Conservation (phyloP, 345 rosid species). For the Linum lewisii region DNA sequence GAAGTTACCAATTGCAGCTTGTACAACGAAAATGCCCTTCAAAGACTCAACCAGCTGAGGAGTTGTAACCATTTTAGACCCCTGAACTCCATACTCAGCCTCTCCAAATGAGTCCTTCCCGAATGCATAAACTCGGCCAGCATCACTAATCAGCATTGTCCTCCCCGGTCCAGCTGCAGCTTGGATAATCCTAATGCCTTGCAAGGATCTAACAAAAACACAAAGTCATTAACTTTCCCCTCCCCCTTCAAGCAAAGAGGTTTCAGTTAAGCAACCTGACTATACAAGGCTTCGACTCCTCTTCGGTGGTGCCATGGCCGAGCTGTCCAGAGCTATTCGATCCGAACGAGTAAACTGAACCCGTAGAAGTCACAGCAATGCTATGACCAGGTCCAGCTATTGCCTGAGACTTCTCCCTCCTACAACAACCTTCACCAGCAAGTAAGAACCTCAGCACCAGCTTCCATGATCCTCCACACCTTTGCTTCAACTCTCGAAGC, state of each 20-base stretch:
- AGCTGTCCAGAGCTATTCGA: constrained; percentile 81
- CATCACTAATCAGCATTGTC: constrained; percentile 89
- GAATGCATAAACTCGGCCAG: constrained; percentile 73
- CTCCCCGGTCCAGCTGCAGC: constrained; percentile 81
- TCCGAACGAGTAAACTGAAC: constrained; percentile 80
- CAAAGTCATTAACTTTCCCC: constrained; percentile 24
- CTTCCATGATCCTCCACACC: constrained; percentile 95
- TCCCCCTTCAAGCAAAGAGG: too few relatives aligned
- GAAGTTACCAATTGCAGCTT: constrained; percentile 82
- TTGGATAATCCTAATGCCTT: constrained; percentile 82
- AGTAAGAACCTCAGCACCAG: constrained; percentile 71
- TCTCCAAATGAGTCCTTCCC: constrained; percentile 83
- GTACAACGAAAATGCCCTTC: constrained; percentile 75
- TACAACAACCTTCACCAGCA: constrained; percentile 75
- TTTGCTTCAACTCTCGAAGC: constrained; percentile 51
- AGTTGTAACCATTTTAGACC: constrained; percentile 47
- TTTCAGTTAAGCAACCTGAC: constrained; percentile 91
- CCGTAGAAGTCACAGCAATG: constrained; percentile 67
- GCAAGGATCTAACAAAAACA: constrained; percentile 80
- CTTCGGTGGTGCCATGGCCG: constrained; percentile 77
- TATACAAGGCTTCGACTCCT: constrained; percentile 71
- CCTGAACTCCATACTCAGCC: constrained; percentile 50
- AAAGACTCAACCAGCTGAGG: constrained; percentile 76
- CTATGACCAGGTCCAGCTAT: constrained; percentile 97
- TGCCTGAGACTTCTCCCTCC: constrained; percentile 92